These are phyloP conservation scores for Amphibolis antarctica DNA, from an alignment of 106 monocot genomes.

Conservation along the genomic window DNA sequence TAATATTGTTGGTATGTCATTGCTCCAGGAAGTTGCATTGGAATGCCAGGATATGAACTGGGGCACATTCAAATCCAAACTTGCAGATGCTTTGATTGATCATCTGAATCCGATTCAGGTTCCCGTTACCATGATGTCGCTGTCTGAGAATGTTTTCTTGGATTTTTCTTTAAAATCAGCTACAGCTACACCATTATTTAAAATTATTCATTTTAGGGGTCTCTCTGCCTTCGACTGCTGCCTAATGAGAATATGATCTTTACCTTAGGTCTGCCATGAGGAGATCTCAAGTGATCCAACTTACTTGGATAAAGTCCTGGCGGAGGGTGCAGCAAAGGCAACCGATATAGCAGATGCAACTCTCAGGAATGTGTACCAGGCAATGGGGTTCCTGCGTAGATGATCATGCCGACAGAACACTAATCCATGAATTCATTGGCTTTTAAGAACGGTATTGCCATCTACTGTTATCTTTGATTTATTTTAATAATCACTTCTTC, in stretches of 20 bases:
- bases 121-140: not conserved
- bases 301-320: slow-evolving; percentile 59
- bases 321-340: slow-evolving; percentile 63
- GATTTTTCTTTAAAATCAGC: too few species aligned
- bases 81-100: slow-evolving; percentile 71
- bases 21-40: slow-evolving; percentile 59
- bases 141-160: too few species aligned
- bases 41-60: slow-evolving; percentile 86
- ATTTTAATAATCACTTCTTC: too few species aligned
- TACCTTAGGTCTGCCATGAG: slow-evolving; percentile 41
- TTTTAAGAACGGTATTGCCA: too few species aligned
- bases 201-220: too few species aligned
- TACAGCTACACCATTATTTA: too few species aligned
- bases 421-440: not conserved
- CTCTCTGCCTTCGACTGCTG: too few species aligned
- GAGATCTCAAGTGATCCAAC: slow-evolving; percentile 66
- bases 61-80: slow-evolving; percentile 72
- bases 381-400: slow-evolving; percentile 82
- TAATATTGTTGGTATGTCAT: not conserved
- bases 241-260: not conserved
- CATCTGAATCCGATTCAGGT: slow-evolving; percentile 88
- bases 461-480: too few species aligned
- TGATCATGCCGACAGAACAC: not conserved
- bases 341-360: slow-evolving; percentile 62
- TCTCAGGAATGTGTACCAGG: slow-evolving; percentile 75